A percentile compares a stretch with the other conserved stretches of the same genome.
These are phyloP conservation scores for Schoenoplectus tabernaemontani DNA, from an alignment of 202 grass and related monocot species.

Conservation along the genomic window DNA sequence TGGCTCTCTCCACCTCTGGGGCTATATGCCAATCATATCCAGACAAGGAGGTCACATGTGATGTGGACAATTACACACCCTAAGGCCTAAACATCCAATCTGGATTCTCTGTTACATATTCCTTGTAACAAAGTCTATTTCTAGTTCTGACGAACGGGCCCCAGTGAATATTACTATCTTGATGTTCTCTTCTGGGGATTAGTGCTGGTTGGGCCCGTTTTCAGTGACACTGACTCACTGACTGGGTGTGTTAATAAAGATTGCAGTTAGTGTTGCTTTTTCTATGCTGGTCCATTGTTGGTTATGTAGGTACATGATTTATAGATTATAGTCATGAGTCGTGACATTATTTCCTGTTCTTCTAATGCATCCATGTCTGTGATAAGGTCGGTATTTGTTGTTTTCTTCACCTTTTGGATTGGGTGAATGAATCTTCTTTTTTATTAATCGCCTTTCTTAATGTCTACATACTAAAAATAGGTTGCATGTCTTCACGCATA, in stretches of 20 bases:
- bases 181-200: not conserved
- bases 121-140: not conserved
- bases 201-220: not conserved
- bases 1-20: not conserved
- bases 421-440: not conserved
- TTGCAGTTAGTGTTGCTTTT: not conserved
- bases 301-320: constrained; percentile 9
- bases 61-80: not conserved
- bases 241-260: not conserved
- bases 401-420: not conserved
- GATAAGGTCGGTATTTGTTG: not conserved
- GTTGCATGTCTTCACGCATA: not conserved
- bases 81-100: not conserved
- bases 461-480: not conserved
- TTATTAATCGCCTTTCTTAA: not conserved
- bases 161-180: not conserved
- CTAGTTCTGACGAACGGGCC: not conserved
- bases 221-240: not conserved
- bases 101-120: not conserved
- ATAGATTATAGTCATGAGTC: not conserved
- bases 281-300: not conserved
- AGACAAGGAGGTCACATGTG: not conserved
- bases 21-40: not conserved
- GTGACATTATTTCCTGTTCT: not conserved
- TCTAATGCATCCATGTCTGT: not conserved